A percentile compares a stretch with the other conserved stretches of the same genome.
phyloP scores from a whole-genome alignment of 2,329 filamentous ascomycete species.

The Penicillium sp. region DNA sequence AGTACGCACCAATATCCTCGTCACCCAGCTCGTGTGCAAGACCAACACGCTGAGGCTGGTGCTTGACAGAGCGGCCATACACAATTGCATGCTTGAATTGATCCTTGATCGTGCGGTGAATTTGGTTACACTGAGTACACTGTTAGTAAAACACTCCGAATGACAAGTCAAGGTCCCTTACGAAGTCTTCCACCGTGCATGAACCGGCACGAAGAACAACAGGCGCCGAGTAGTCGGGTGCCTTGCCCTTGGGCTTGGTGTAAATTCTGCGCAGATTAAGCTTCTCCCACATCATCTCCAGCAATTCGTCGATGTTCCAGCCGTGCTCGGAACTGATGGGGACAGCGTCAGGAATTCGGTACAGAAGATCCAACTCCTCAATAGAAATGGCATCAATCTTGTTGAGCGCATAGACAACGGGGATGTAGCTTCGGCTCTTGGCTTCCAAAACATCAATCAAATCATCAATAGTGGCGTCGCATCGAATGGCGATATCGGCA shows the following conservation, averaged over 20 bases:
- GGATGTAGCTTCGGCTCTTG: constrained; percentile 92
- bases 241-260: constrained; percentile 94
- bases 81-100: constrained; percentile 95
- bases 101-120: constrained; percentile 93
- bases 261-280: constrained; percentile 88
- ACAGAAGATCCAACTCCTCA: constrained; percentile 92
- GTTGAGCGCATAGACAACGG: constrained; percentile 98
- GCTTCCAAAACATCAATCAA: constrained; percentile 94
- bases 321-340: constrained; percentile 97
- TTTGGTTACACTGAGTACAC: constrained; percentile 76
- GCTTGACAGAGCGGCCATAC: constrained; percentile 96
- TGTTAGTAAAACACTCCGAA: constrained; percentile 31
- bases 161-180: constrained; percentile 53
- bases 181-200: constrained; percentile 95
- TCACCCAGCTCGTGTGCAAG: constrained; percentile 87
- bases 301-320: constrained; percentile 95
- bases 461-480: constrained; percentile 96
- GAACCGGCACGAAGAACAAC: constrained; percentile 81
- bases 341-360: constrained; percentile 94
- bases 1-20: constrained; percentile 85
- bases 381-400: constrained; percentile 99
- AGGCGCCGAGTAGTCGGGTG: constrained; percentile 87
- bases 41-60: constrained; percentile 95
- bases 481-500: constrained; percentile 95
- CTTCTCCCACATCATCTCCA: constrained; percentile 99